Percentiles rank a stretch among this genome's conserved stretches.
phyloP scores from a whole-genome alignment of 2,329 filamentous ascomycete genomes.

The Cladosporium phlei region DNA sequence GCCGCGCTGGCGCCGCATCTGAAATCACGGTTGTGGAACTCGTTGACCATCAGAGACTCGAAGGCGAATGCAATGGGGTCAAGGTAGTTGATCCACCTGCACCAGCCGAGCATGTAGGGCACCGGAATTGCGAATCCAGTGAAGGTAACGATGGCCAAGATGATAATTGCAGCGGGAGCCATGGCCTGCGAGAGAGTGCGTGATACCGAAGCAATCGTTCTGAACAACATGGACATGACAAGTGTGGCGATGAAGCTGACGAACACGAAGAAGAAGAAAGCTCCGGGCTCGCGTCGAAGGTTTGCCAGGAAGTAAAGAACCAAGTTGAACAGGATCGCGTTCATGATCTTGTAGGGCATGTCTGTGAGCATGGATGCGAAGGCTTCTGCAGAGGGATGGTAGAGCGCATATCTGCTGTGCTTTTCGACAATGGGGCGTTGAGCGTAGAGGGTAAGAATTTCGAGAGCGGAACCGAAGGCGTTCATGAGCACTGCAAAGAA shows the following conservation, averaged over 20 bases:
- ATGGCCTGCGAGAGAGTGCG: constrained; percentile 59
- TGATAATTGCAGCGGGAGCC: constrained; percentile 53
- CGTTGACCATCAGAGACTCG: constrained; percentile 66
- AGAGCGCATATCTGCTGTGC: constrained; percentile 78
- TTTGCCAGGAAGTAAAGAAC: constrained; percentile 84
- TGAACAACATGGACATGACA: constrained; percentile 82
- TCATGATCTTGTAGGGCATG: constrained; percentile 75
- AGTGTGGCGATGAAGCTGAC: constrained; percentile 69
- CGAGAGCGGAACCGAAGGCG: constrained; percentile 73
- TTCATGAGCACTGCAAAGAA: constrained; percentile 89
- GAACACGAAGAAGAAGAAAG: constrained; percentile 83
- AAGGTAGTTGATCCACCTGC: constrained; percentile 75
- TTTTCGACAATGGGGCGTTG: constrained; percentile 92
- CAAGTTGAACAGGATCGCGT: constrained; percentile 71
- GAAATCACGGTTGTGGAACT: constrained; percentile 66
- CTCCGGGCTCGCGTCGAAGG: constrained; percentile 64
- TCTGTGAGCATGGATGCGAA: constrained; percentile 81
- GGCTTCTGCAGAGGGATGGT: constrained; percentile 87
- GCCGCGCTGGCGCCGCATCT: constrained; percentile 32
- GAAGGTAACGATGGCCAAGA: constrained; percentile 61
- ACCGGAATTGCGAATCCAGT: constrained; percentile 60
- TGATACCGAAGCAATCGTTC: constrained; percentile 71
- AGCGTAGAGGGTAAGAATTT: constrained; percentile 80
- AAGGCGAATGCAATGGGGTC: constrained; percentile 78
- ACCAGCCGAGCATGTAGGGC: constrained; percentile 70